Percentiles rank a stretch among this genome's conserved stretches.
These are phyloP conservation scores for Torulaspora gathmanii DNA, from an alignment of 805 yeast species.

Conservation along the genomic window DNA sequence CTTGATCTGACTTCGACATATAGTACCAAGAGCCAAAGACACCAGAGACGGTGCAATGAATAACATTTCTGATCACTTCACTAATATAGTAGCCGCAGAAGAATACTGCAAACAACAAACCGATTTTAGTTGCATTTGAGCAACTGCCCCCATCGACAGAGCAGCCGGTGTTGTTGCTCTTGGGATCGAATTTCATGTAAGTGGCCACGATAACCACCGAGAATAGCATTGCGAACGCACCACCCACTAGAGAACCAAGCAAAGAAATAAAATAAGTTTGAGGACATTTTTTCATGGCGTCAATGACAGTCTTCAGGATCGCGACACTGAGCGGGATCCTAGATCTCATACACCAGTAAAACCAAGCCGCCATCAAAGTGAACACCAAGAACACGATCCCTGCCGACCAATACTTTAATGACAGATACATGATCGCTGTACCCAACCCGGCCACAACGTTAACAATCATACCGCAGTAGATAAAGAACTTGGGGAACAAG, in stretches of 20 bases:
- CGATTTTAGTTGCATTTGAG: constrained; percentile 58
- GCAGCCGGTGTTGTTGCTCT: constrained; percentile 50
- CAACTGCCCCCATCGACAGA: constrained; percentile 47
- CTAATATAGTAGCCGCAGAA: constrained; percentile 81
- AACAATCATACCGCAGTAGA: constrained; percentile 60
- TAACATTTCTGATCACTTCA: constrained; percentile 74
- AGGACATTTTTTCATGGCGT: constrained; percentile 69
- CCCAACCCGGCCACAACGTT: constrained; percentile 68
- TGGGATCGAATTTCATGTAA: constrained; percentile 70
- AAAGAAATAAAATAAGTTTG: constrained; percentile 59
- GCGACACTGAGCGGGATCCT: constrained; percentile 73
- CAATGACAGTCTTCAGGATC: constrained; percentile 65
- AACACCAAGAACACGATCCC: constrained; percentile 71
- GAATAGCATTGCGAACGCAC: constrained; percentile 62
- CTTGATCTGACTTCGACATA: constrained; percentile 66
- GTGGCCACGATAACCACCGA: constrained; percentile 66
- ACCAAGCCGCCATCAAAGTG: constrained; percentile 57
- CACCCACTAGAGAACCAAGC: constrained; percentile 54
- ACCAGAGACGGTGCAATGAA: constrained; percentile 78
- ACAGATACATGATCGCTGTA: constrained; percentile 70
- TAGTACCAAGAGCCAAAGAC: constrained; percentile 92
- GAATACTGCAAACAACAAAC: constrained; percentile 64
- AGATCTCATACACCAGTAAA: constrained; percentile 66
- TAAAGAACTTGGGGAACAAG: constrained; percentile 59
- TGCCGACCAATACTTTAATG: constrained; percentile 66